Evolutionary conservation across 345 rosid species (phyloP), one percentile per base, ranked within the genome.

Genomic region (Aethionema arabicum): DNA sequence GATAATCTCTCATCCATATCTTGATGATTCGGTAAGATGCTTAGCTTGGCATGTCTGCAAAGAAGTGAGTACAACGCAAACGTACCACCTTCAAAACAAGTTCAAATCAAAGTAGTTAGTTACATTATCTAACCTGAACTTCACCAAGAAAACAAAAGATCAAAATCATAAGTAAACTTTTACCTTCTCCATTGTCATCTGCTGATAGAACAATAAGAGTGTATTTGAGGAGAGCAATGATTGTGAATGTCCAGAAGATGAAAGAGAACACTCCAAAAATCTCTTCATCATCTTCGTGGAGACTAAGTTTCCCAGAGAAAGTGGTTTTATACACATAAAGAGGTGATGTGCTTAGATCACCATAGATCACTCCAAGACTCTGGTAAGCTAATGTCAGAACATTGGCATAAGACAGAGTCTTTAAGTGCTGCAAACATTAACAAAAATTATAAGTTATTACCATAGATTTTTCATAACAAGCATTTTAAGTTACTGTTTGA

Each of bases 111-210:
- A 15, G 47, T 8, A 47, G 12, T 21, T 15, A 53, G 40, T 10
- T 14, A 10, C 31, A 52, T 5, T 13, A 32, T 66, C 37, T 8
- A 40, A 0, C 6, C 43, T 16, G 12, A 13, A 16, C 27, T 21
- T 21, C 27, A 21, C 27, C 27, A 21, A 21, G 27, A 21, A 21
- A 21, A 21, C 27, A 21, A 21, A 1, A 21, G 27, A 21, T 21
- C 27, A 21, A 21, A 21, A 21, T 21, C 27, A 21, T 21, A 21
- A 21, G 27, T 12, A 16, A 45, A 27, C 3, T 7, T 44, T 33
- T 70, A 88, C 96, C 98, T 85, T 89, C 95, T 51, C 95, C 88
- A 52, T 89, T 87, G 61, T 92, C 98, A 77, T 86, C 76, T 8
- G 86, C 89, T 27, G 83, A 75, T 56, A 88, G 74, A 67, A 83